Evolutionary conservation across 2,329 filamentous ascomycete genomes (phyloP), one percentile per base, ranked within the genome.

Genomic region (Pseudocercospora crystallina): DNA sequence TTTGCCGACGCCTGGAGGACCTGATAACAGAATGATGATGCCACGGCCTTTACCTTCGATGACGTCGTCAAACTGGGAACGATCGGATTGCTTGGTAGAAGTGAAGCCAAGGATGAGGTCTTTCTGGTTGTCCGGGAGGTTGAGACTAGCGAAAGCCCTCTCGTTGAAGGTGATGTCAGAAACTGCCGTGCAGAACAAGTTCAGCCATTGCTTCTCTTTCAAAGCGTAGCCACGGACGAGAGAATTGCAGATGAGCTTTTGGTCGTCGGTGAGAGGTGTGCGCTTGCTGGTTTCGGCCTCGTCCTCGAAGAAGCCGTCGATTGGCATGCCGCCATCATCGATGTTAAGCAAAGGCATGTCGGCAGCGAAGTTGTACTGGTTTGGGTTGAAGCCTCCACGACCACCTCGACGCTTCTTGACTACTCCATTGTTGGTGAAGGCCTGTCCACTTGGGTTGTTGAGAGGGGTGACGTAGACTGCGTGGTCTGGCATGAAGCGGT

Each of bases 21-120:
- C 78, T 38, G 69, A 71, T 2, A 81, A 70, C 3, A 80, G 69
- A 49, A 80, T 67, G 47, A 80, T 77, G 46, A 80, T 72, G 8
- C 78, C 77, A 12, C 70, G 69, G 10, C 78, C 79, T 58, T 81
- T 81, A 29, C 76, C 77, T 26, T 73, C 68, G 20, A 81, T 74
- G 13, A 80, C 66, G 54, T 80, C 76, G 58, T 79, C 76, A 55
- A 79, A 77, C 8, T 57, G 44, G 26, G 67, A 67, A 13, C 65
- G 58, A 32, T 71, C 66, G 35, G 65, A 60, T 20, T 69, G 68
- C 44, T 78, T 74, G 7, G 69, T 70, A 15, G 72, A 68, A 9
- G 74, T 73, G 58, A 79, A 70, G 5, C 73, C 73, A 3, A 77
- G 67, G 40, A 80, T 72, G 17, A 79, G 61, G 15, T 74, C 66